Evolutionary conservation across 345 rosid genomes (phyloP), one percentile per base, ranked within the genome.

Genomic region (Punica granatum): DNA sequence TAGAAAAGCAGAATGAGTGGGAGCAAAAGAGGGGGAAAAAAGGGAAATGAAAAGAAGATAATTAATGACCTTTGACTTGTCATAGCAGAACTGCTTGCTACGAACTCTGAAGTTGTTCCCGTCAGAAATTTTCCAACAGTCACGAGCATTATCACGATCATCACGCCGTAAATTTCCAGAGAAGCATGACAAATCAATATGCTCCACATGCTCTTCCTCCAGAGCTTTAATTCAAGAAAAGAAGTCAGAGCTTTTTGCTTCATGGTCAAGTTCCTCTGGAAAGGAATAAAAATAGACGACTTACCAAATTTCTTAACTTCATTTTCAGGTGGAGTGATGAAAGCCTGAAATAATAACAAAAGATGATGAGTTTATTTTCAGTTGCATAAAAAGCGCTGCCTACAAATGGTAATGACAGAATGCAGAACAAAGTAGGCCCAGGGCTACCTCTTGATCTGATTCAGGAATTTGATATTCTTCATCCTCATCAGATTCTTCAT

Each of bases 71-170:
- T 92, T 95, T 69, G 90, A 70, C 78, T 92, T 95, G 83, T 92
- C 87, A 28, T 75, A 79, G 82, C 94, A 90, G 78, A 95, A 95
- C 69, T 79, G 81, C 86, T 81, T 87, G 85, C 97, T 87, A 62
- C 99, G 99, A 72, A 95, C 90, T 87, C 90, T 79, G 76, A 95
- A 95, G 76, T 92, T 95, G 80, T 85, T 84, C 67, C 90, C 98
- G 81, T 88, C 86, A 67, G 98, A 85, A 64, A 88, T 77, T 72
- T 73, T 79, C 99, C 99, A 95, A 81, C 99, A 86, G 74, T 95
- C 74, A 70, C 97, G 97, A 65, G 92, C 79, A 64, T 85, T 90
- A 60, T 92, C 99, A 64, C 74, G 83, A 67, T 88, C 97, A 87
- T 95, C 89, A n/a, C 16, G 89, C 23, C 90, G 84, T 70, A 92